Conservation (phyloP, 164 flowering plant species). For the Vitis cinerea region DNA sequence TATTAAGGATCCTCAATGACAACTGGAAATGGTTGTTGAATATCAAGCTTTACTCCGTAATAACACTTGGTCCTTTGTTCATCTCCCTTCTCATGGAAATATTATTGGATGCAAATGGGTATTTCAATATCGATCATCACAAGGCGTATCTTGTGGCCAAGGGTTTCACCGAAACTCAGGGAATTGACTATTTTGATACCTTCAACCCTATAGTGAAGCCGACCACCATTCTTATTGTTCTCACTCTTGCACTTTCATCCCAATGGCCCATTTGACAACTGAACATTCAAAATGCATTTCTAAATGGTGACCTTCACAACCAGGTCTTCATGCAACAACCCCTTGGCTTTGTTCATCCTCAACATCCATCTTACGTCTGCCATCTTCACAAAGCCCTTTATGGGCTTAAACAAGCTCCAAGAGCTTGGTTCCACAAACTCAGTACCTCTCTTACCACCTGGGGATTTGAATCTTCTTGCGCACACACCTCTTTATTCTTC, state of each 20-base stretch:
- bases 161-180: too few relatives aligned
- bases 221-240: constrained; percentile 1
- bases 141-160: too few relatives aligned
- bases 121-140: too few relatives aligned
- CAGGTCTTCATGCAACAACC: constrained; percentile 5
- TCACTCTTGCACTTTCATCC: background rate
- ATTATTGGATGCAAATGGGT: too few relatives aligned
- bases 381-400: constrained; percentile 2
- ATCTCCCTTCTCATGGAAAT: too few relatives aligned
- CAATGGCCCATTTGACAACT: constrained; percentile 4
- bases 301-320: constrained; percentile 2
- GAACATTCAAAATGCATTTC: constrained; percentile 3
- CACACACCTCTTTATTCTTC: background rate
- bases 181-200: constrained; percentile 8
- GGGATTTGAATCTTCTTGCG: background rate
- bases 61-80: too few relatives aligned
- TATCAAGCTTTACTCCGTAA: too few relatives aligned
- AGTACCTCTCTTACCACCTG: background rate
- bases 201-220: constrained; percentile 7
- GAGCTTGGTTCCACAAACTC: constrained; percentile 12
- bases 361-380: background rate
- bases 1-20: too few relatives aligned
- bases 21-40: too few relatives aligned
- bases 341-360: background rate
- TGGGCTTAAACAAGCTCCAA: constrained; percentile 13